phyloP scores from a whole-genome alignment of 108 stramenopile genomes.

The Nitzschia sp. region DNA sequence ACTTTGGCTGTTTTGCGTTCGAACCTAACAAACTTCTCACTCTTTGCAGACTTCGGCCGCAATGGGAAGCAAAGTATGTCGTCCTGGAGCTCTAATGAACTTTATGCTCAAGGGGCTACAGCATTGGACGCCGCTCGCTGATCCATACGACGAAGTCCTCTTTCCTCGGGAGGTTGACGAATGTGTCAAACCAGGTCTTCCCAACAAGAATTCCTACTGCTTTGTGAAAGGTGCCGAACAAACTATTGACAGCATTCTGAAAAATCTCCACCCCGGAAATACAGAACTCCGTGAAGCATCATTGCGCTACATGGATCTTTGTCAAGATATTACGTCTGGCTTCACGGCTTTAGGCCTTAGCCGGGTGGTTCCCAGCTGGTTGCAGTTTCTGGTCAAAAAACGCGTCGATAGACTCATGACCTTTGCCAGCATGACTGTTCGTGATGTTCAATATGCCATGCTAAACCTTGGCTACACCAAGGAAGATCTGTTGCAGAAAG shows the following conservation, averaged over 20 bases:
- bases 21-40: not conserved
- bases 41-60: not conserved
- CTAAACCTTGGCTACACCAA: slow-evolving; percentile 44
- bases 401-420: slow-evolving; percentile 44
- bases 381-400: slow-evolving; percentile 48
- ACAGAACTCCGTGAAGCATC: slow-evolving; percentile 27
- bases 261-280: slow-evolving; percentile 38
- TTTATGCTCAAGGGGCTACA: slow-evolving; percentile 57
- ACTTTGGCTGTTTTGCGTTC: too few species aligned
- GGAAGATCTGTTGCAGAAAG: slow-evolving; percentile 36
- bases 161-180: slow-evolving; percentile 40
- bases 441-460: slow-evolving; percentile 59
- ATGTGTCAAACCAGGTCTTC: slow-evolving; percentile 29
- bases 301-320: slow-evolving; percentile 45
- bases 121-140: slow-evolving; percentile 46
- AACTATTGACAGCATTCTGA: slow-evolving; percentile 28
- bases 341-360: slow-evolving; percentile 51
- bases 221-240: slow-evolving; percentile 40
- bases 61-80: slow-evolving; percentile 39
- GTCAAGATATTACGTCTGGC: slow-evolving; percentile 41
- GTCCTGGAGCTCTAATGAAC: slow-evolving; percentile 51
- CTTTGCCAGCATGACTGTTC: slow-evolving; percentile 47
- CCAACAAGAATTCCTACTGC: slow-evolving; percentile 37
- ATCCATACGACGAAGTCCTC: slow-evolving; percentile 57
- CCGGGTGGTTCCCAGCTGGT: slow-evolving; percentile 38